Conservation (phyloP, 257 asterid species). For the Solanum ossicruentum region DNA sequence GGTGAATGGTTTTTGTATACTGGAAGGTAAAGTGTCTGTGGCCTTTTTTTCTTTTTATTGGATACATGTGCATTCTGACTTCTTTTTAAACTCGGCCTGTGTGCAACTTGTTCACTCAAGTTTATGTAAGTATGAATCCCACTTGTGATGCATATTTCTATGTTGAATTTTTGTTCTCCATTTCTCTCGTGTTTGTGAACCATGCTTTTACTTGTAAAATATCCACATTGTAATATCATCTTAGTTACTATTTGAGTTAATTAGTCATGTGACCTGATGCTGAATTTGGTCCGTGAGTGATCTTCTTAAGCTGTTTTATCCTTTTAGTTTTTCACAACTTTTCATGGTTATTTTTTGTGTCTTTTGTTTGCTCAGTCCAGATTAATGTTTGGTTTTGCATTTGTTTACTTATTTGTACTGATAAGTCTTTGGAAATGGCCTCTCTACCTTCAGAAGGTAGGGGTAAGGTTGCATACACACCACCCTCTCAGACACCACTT, state of each 20-base stretch:
- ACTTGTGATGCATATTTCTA: neutral
- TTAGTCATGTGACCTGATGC: neutral
- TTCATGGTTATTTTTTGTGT: neutral
- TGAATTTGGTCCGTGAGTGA: neutral
- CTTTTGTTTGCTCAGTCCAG: neutral
- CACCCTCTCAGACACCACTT: neutral
- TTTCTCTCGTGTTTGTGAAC: neutral
- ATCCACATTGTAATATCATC: neutral
- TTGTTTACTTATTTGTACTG: neutral
- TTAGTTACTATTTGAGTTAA: neutral
- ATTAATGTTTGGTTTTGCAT: neutral
- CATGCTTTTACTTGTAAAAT: neutral
- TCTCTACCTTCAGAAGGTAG: neutral
- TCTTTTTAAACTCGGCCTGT: neutral
- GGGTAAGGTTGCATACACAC: neutral
- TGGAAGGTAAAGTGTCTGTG: constrained; percentile 47
- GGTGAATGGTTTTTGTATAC: constrained; percentile 98
- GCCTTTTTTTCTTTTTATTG: neutral
- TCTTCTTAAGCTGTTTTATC: neutral
- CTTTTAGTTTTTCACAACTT: neutral
- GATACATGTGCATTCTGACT: neutral
- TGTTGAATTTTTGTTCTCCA: neutral
- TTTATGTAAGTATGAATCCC: neutral
- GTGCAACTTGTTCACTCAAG: neutral
- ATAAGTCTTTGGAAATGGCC: neutral